phyloP scores from a whole-genome alignment of 2,329 filamentous ascomycete genomes.

The Diaporthe amygdali region DNA sequence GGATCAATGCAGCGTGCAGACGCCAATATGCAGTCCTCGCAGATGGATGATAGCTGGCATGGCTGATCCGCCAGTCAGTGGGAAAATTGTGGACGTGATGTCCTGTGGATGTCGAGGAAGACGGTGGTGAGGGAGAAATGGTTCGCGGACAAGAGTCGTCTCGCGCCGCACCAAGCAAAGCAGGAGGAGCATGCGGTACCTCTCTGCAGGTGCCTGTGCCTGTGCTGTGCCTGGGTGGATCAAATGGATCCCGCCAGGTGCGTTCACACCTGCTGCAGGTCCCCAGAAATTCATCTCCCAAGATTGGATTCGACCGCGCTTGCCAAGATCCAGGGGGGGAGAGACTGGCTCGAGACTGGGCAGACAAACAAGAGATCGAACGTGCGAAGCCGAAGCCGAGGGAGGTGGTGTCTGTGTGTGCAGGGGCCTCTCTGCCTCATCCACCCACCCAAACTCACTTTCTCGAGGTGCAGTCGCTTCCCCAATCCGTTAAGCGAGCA shows the following conservation, averaged over 20 bases:
- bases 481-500: conserved; percentile 1
- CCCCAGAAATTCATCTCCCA: conserved; percentile 9
- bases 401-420: conserved; percentile 7
- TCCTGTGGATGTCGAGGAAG: conserved; percentile 18
- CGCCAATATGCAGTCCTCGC: conserved; percentile 11
- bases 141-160: conserved; percentile 17
- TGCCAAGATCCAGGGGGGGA: neutral
- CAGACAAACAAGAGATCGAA: neutral
- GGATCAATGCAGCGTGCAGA: neutral
- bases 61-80: conserved; percentile 5
- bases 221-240: neutral
- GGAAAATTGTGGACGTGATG: conserved; percentile 4
- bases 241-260: neutral
- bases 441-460: neutral
- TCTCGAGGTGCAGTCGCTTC: neutral
- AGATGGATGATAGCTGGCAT: conserved; percentile 17
- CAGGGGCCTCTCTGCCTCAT: neutral
- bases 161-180: conserved; percentile 6
- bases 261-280: conserved; percentile 16
- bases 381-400: conserved; percentile 13
- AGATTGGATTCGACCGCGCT: neutral
- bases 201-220: neutral
- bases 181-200: conserved; percentile 7
- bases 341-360: neutral
- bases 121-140: conserved; percentile 20